phyloP scores from a whole-genome alignment of 257 asterid species.

The Rubia yunnanensis region DNA sequence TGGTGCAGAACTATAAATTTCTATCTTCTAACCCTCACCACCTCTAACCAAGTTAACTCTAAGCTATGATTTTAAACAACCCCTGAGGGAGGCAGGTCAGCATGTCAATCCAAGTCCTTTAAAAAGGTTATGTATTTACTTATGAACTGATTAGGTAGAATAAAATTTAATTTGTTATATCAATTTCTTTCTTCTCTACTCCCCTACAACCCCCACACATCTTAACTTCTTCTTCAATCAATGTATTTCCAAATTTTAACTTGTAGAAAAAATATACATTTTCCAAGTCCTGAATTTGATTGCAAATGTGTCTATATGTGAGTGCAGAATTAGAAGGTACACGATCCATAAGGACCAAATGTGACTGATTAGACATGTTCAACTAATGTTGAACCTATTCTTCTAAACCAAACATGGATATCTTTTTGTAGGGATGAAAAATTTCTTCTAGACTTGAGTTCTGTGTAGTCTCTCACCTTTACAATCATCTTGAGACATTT shows the following conservation, averaged over 20 bases:
- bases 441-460: slow-evolving; percentile 5
- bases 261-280: not conserved
- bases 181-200: not conserved
- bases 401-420: not conserved
- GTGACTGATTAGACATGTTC: not conserved
- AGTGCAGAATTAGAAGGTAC: not conserved
- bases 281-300: not conserved
- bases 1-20: too few relatives aligned
- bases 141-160: not conserved
- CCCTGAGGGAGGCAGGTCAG: too few relatives aligned
- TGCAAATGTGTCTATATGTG: not conserved
- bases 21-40: too few relatives aligned
- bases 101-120: too few relatives aligned
- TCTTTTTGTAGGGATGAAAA: not conserved
- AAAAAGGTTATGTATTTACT: not conserved
- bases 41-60: too few relatives aligned
- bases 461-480: too few relatives aligned
- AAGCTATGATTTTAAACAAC: too few relatives aligned
- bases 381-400: not conserved
- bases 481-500: too few relatives aligned
- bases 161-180: not conserved
- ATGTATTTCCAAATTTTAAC: not conserved
- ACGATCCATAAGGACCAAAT: not conserved
- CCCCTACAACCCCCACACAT: too few relatives aligned
- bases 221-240: not conserved